Conservation (phyloP, 352 stramenopile species). For the Phytophthora citrophthora region DNA sequence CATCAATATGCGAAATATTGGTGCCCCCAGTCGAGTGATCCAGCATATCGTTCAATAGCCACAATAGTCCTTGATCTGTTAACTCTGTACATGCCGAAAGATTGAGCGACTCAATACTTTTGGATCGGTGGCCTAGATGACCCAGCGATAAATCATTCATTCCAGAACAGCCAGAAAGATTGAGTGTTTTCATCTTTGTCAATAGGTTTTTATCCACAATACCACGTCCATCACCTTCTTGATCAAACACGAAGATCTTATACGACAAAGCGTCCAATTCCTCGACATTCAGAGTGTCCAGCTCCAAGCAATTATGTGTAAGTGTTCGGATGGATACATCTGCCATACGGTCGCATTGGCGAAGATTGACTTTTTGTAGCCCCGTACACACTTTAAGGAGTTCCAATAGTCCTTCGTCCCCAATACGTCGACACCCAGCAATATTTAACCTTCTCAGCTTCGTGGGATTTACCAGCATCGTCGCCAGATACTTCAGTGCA, state of each 20-base stretch:
- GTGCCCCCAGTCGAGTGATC: conserved; percentile 54
- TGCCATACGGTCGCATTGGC: conserved; percentile 85
- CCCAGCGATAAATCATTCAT: conserved; percentile 80
- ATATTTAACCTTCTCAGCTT: conserved; percentile 79
- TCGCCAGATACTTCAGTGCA: conserved; percentile 66
- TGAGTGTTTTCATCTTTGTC: conserved; percentile 62
- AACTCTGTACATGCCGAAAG: conserved; percentile 67
- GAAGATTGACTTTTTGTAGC: conserved; percentile 78
- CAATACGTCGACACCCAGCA: conserved; percentile 76
- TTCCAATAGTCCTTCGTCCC: conserved; percentile 79
- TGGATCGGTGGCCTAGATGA: conserved; percentile 70
- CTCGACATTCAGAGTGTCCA: conserved; percentile 84
- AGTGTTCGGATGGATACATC: conserved; percentile 70
- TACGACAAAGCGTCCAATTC: conserved; percentile 76
- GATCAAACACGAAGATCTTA: conserved; percentile 87
- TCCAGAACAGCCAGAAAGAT: conserved; percentile 68
- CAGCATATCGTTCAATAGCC: conserved; percentile 73
- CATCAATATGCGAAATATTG: conserved; percentile 64
- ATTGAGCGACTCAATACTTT: conserved; percentile 52
- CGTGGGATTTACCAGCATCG: conserved; percentile 41
- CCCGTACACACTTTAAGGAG: conserved; percentile 65
- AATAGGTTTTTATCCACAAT: conserved; percentile 84
- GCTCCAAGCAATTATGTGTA: conserved; percentile 86
- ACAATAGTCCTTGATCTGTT: conserved; percentile 66
- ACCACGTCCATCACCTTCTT: conserved; percentile 78